Evolutionary conservation across 352 stramenopile species (phyloP), one percentile per base, ranked within the genome.

Genomic region (Globisporangium iwayamae): DNA sequence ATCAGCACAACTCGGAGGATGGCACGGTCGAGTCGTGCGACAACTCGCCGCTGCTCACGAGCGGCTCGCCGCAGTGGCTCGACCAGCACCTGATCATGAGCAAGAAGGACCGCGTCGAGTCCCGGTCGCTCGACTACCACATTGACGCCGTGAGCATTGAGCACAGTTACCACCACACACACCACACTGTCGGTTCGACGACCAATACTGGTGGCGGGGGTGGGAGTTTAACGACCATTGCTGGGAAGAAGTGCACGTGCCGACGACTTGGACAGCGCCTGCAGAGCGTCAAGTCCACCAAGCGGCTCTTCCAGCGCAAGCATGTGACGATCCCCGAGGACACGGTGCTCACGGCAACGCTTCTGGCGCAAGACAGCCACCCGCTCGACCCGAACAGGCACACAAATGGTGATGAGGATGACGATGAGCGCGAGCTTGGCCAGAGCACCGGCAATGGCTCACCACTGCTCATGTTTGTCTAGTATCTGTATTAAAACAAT

Each of bases 341-440:
- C 11, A 48, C 20, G 10, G 55, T 61, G 41, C 30, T 61, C 22
- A 61, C 55, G 10, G 55, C 55, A 25, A 51, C 55, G 41, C 55
- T 61, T 9, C 38, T 61, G 36, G 41, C 30, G 8, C 36, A 61
- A 10, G 55, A 61, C 32, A 22, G 13, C 4, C 7, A 6, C 14
- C 18, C 16, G 16, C 20, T 56, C 30, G 30, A 43, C 28, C 32
- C 4, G 6, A 28, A 43, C 16, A 5, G 28, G 11, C 6, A 0
- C 16, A 56, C 28, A 7, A 41, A 41, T 14, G 36, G 16, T 10
- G 36, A 41, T 14, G 22, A 56, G 51, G 28, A 56, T 4, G 22
- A 56, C 22, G 16, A 56, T 20, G 20, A 52, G 20, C 20, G 36
- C 7, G 36, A 41, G 36, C 36, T 41, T 10, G 11, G 36, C 36